Evolutionary conservation across 2,329 filamentous ascomycete genomes (phyloP).

Genomic region (Penicillium sp.): DNA sequence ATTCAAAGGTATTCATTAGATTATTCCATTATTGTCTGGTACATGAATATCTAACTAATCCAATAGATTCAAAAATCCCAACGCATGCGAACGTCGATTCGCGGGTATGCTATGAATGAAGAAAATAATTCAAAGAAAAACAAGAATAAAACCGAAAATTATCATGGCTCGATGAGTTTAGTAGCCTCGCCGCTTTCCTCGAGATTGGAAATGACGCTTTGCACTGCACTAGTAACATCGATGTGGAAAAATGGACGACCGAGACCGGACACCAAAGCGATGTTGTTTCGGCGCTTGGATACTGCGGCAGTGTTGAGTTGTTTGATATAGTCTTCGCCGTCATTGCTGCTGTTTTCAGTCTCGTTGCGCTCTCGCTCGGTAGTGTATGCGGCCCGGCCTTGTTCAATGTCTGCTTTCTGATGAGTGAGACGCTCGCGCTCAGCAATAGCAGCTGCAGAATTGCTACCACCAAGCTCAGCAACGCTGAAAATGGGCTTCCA

Average conservation of each 20-base stretch:
- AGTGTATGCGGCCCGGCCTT: slow-evolving; percentile 29
- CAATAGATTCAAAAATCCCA: slow-evolving; percentile 1
- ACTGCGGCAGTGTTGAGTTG: slow-evolving; percentile 48
- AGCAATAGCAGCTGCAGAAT: slow-evolving; percentile 66
- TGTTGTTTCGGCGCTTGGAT: slow-evolving; percentile 34
- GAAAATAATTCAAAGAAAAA: neutral
- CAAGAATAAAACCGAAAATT: neutral
- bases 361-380: slow-evolving; percentile 29
- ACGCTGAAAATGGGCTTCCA: slow-evolving; percentile 98
- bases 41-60: neutral
- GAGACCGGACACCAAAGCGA: slow-evolving; percentile 74
- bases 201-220: slow-evolving; percentile 76
- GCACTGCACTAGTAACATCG: slow-evolving; percentile 81
- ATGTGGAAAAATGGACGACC: slow-evolving; percentile 92
- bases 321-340: slow-evolving; percentile 36
- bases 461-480: slow-evolving; percentile 71
- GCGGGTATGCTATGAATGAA: slow-evolving; percentile 13
- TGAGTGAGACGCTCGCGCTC: slow-evolving; percentile 56
- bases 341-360: slow-evolving; percentile 25
- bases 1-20: neutral
- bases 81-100: slow-evolving; percentile 11
- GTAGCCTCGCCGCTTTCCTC: neutral
- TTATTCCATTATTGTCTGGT: neutral
- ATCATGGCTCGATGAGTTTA: slow-evolving; percentile 7
- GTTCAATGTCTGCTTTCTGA: slow-evolving; percentile 27